phyloP scores from a whole-genome alignment of 164 flowering plant species.

The Tinospora cordifolia region DNA sequence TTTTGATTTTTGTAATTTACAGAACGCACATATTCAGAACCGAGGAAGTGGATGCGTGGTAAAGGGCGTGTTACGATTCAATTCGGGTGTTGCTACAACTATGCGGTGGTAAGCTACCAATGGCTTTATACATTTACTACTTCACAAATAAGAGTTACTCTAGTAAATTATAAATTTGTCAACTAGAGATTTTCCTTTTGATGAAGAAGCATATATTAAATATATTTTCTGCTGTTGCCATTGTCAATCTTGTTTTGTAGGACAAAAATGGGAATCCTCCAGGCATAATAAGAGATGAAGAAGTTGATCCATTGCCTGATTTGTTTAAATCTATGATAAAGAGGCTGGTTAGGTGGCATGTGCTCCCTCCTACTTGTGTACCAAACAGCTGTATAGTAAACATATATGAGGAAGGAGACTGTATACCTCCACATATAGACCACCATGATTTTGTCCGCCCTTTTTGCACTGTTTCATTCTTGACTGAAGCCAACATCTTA shows the following conservation, averaged over 20 bases:
- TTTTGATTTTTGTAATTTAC: not conserved
- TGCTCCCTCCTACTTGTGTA: constrained; percentile 40
- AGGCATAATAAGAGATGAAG: constrained; percentile 51
- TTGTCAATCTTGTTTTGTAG: constrained; percentile 22
- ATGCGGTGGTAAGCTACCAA: constrained; percentile 37
- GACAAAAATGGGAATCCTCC: constrained; percentile 58
- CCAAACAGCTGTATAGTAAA: constrained; percentile 59
- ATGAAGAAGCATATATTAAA: not conserved
- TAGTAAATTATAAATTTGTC: not conserved
- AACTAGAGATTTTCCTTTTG: not conserved
- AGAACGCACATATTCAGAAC: constrained; percentile 51
- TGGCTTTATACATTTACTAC: not conserved
- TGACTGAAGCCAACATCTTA: constrained; percentile 41
- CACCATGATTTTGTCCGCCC: constrained; percentile 56
- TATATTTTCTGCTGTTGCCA: not conserved
- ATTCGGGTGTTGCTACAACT: constrained; percentile 63
- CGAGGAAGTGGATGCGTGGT: constrained; percentile 59
- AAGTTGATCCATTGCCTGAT: constrained; percentile 52
- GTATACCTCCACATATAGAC: constrained; percentile 62
- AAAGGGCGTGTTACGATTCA: constrained; percentile 61
- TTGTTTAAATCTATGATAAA: constrained; percentile 39
- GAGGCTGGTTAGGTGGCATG: constrained; percentile 42
- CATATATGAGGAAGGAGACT: constrained; percentile 55
- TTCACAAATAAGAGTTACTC: not conserved
- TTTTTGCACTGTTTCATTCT: constrained; percentile 50